These are phyloP conservation scores for Trichoderma reesei DNA, from an alignment of 495 filamentous ascomycete genomes.

Conservation along the genomic window DNA sequence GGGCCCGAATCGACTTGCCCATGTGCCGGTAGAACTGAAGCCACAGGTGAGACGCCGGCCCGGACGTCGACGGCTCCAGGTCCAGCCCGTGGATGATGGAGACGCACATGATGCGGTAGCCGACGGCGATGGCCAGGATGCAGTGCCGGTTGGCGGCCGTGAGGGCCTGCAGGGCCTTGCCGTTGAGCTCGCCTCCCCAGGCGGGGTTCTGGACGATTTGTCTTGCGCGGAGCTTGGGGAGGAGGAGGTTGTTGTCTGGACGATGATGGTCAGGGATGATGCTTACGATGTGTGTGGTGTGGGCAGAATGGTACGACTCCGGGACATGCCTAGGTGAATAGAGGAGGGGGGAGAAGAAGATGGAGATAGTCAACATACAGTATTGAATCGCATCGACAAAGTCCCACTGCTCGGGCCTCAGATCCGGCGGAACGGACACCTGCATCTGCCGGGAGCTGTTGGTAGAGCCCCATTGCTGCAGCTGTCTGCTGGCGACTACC, in stretches of 20 bases:
- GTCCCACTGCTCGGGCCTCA: neutral
- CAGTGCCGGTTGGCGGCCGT: neutral
- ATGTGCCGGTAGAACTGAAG: neutral
- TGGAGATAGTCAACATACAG: neutral
- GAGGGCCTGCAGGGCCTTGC: neutral
- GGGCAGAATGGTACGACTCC: neutral
- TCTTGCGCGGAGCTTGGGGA: neutral
- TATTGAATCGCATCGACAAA: neutral
- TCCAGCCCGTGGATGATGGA: neutral
- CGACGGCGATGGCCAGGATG: neutral
- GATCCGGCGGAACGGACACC: neutral
- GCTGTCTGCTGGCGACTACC: neutral
- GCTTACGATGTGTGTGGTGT: neutral
- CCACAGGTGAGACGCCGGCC: neutral
- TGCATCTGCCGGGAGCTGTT: neutral
- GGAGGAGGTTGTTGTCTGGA: neutral
- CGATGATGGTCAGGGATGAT: too few relatives aligned
- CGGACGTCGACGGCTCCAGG: neutral
- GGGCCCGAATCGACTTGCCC: neutral
- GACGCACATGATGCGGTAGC: slow-evolving; percentile 2
- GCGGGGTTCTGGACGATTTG: neutral
- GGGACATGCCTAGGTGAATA: neutral
- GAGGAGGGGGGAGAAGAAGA: neutral
- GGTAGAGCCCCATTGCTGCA: neutral
- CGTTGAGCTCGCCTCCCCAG: neutral